These are phyloP conservation scores for Hypoxylon crocopeplum DNA, from an alignment of 495 filamentous ascomycete genomes.

Conservation along the genomic window DNA sequence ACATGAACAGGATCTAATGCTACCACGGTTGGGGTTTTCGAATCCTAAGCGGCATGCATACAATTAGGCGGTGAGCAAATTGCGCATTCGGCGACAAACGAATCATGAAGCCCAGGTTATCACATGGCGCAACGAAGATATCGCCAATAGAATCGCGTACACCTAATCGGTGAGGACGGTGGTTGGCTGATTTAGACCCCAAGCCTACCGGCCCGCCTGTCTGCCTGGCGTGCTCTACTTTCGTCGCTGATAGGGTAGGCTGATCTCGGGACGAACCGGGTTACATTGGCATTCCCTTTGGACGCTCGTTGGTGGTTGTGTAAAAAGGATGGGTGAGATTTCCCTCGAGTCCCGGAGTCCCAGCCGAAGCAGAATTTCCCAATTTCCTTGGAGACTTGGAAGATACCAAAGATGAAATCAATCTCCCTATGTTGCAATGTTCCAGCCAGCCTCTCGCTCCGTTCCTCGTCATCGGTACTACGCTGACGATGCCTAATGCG, in stretches of 20 bases:
- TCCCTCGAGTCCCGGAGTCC: too few relatives aligned
- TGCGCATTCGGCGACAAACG: slow-evolving; percentile 7
- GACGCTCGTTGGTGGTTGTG: background rate
- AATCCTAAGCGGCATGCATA: slow-evolving; percentile 34
- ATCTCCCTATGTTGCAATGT: background rate
- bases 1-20: slow-evolving; percentile 19
- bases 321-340: too few relatives aligned
- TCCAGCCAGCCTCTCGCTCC: background rate
- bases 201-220: background rate
- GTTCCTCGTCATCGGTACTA: slow-evolving; percentile 30
- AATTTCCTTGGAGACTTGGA: background rate
- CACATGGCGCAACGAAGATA: slow-evolving; percentile 19
- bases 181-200: slow-evolving; percentile 3
- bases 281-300: slow-evolving; percentile 7
- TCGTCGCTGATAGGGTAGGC: slow-evolving; percentile 14
- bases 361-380: too few relatives aligned
- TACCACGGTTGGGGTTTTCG: slow-evolving; percentile 24
- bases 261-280: slow-evolving; percentile 20
- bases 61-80: slow-evolving; percentile 39
- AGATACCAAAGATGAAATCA: background rate
- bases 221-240: background rate
- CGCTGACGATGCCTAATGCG: slow-evolving; percentile 28
- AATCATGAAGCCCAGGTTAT: slow-evolving; percentile 19
- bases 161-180: background rate
- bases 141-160: slow-evolving; percentile 26